A percentile compares a stretch with the other conserved stretches of the same genome.
Conservation (phyloP, 2,329 filamentous ascomycete genomes). For the Xylariaceae sp. region DNA sequence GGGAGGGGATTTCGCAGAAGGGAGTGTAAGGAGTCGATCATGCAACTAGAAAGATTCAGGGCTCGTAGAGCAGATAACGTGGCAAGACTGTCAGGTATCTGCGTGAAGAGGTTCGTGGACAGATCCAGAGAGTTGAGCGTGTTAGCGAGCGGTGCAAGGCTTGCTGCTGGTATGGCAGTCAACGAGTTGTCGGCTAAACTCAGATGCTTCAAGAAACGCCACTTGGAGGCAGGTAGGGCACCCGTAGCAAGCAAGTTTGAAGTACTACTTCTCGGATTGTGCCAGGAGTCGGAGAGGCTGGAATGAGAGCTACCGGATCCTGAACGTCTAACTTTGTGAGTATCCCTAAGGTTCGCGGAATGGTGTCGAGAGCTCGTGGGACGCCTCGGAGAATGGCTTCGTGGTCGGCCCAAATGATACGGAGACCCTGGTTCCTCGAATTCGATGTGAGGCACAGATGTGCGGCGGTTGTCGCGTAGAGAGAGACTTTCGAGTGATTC, state of each 20-base stretch:
- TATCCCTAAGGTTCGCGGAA: slow-evolving; percentile 60
- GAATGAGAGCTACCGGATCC: slow-evolving; percentile 92
- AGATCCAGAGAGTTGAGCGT: slow-evolving; percentile 89
- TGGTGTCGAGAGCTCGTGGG: slow-evolving; percentile 70
- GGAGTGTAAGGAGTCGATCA: slow-evolving; percentile 92
- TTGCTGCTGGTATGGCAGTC: slow-evolving; percentile 68
- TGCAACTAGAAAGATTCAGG: slow-evolving; percentile 90
- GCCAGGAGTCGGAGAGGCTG: slow-evolving; percentile 60
- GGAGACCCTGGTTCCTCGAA: slow-evolving; percentile 44
- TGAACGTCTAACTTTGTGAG: slow-evolving; percentile 75
- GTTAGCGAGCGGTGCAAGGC: slow-evolving; percentile 76
- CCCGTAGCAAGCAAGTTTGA: slow-evolving; percentile 70
- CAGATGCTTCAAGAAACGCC: slow-evolving; percentile 89
- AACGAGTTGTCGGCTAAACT: slow-evolving; percentile 89
- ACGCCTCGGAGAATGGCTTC: slow-evolving; percentile 77
- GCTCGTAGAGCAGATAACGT: slow-evolving; percentile 83
- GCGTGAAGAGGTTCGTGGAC: slow-evolving; percentile 87
- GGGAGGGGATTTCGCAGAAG: slow-evolving; percentile 80
- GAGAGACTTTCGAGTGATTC: slow-evolving; percentile 41
- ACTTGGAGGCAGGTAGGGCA: slow-evolving; percentile 77
- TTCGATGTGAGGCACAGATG: slow-evolving; percentile 44
- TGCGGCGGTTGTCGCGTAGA: slow-evolving; percentile 35
- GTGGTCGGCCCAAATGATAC: slow-evolving; percentile 47
- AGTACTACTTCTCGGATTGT: slow-evolving; percentile 64
- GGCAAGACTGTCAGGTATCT: slow-evolving; percentile 86